Conservation (phyloP, 495 filamentous ascomycete genomes). For the Hapsidospora chrysogenum region DNA sequence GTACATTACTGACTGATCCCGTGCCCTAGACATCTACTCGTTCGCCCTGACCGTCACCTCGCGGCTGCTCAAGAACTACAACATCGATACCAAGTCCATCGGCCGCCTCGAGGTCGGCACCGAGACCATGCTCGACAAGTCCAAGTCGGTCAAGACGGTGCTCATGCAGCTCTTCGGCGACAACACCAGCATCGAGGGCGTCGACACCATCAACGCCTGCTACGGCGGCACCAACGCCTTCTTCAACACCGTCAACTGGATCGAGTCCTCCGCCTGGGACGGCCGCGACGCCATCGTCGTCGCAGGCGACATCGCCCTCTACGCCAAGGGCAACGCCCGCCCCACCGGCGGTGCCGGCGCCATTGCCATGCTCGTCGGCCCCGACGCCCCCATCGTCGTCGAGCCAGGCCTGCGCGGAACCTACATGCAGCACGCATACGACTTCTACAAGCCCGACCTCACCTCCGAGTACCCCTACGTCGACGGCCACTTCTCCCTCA, state of each 20-base stretch:
- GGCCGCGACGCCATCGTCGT: constrained; percentile 88
- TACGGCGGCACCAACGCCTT: constrained; percentile 97
- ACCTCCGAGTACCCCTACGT: constrained; percentile 97
- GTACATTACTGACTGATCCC: too few species aligned
- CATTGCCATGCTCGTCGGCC: constrained; percentile 88
- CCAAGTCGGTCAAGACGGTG: constrained; percentile 99
- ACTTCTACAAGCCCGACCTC: constrained; percentile 98
- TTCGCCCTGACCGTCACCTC: constrained; percentile 78
- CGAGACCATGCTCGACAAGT: constrained; percentile 97
- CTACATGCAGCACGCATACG: constrained; percentile 92
- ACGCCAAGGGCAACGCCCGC: constrained; percentile 88
- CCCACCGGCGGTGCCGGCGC: constrained; percentile 92
- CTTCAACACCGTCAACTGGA: constrained; percentile 94
- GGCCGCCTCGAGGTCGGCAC: constrained; percentile 95
- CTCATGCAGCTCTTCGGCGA: constrained; percentile 91
- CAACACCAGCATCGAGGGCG: constrained; percentile 85
- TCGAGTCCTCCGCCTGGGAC: constrained; percentile 97
- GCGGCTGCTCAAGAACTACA: constrained; percentile 83
- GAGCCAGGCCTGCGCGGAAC: constrained; percentile 83
- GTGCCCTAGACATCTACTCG: constrained; percentile 80
- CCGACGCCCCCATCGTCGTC: constrained; percentile 77
- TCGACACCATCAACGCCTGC: constrained; percentile 94
- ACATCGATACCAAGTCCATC: constrained; percentile 75
- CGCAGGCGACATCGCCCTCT: constrained; percentile 93
- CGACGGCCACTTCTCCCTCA: constrained; percentile 87